Conservation (phyloP, 768 basidiomycete genomes). For the Boletales sp. region DNA sequence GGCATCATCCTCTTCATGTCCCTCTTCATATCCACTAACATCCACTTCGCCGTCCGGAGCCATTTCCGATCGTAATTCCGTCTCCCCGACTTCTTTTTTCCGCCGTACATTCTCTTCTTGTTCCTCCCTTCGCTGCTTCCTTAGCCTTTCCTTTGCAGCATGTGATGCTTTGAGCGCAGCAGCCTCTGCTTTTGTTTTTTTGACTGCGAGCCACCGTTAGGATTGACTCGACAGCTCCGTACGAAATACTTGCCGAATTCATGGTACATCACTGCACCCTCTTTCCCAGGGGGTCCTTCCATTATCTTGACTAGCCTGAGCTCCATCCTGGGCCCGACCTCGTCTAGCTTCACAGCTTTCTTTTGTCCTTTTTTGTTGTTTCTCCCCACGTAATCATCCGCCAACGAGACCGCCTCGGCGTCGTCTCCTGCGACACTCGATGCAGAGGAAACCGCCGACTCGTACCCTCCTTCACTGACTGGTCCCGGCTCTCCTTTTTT, state of each 20-base stretch:
- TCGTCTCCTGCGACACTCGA: conserved; percentile 86
- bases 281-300: conserved; percentile 91
- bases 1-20: conserved; percentile 33
- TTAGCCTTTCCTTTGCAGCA: conserved; percentile 70
- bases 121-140: conserved; percentile 77
- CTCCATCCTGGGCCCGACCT: conserved; percentile 96
- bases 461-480: conserved; percentile 61
- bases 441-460: conserved; percentile 76
- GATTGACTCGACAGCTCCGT: not conserved
- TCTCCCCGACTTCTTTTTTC: conserved; percentile 55
- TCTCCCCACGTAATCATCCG: conserved; percentile 91
- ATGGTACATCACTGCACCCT: conserved; percentile 92
- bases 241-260: conserved; percentile 69
- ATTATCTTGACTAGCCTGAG: conserved; percentile 88
- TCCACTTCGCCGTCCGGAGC: conserved; percentile 39
- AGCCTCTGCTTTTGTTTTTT: conserved; percentile 80
- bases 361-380: conserved; percentile 91
- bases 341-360: conserved; percentile 87
- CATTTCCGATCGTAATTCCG: conserved; percentile 27
- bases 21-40: conserved; percentile 41
- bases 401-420: conserved; percentile 73
- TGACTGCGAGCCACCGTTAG: conserved; percentile 50
- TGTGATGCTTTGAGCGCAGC: conserved; percentile 67
- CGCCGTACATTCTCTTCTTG: conserved; percentile 88
- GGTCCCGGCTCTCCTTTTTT: conserved; percentile 59